These are phyloP conservation scores for Nakazawaea wickerhamii DNA, from an alignment of 805 yeast species.

Conservation along the genomic window DNA sequence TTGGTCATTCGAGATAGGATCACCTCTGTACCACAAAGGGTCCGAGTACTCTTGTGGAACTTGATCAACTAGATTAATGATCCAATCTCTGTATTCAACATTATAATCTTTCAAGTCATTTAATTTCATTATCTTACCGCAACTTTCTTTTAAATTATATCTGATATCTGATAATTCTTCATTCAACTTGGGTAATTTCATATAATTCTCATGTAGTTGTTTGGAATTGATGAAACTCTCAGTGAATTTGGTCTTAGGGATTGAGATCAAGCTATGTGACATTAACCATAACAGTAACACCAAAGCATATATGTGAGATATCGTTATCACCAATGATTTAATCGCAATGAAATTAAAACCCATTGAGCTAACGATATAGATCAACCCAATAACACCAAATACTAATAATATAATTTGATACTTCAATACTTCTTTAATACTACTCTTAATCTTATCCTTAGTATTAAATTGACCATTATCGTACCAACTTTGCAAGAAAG, in stretches of 20 bases:
- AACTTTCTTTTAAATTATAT: constrained; percentile 56
- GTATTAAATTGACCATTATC: constrained; percentile 61
- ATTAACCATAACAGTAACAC: constrained; percentile 74
- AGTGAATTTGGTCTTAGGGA: constrained; percentile 43
- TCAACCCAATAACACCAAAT: constrained; percentile 45
- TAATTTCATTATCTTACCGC: constrained; percentile 51
- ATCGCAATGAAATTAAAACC: constrained; percentile 44
- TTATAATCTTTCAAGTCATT: constrained; percentile 40
- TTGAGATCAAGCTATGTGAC: constrained; percentile 72
- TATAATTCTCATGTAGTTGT: constrained; percentile 27
- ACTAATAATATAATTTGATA: constrained; percentile 56
- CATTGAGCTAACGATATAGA: constrained; percentile 49
- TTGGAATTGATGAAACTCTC: constrained; percentile 6
- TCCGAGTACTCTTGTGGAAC: constrained; percentile 38
- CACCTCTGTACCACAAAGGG: constrained; percentile 22
- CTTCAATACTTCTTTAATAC: constrained; percentile 49
- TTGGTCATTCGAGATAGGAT: constrained; percentile 23
- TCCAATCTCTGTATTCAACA: constrained; percentile 55
- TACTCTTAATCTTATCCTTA: constrained; percentile 43
- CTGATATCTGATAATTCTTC: constrained; percentile 62
- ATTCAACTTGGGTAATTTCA: constrained; percentile 49
- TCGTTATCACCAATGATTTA: constrained; percentile 64
- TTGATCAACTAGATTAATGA: constrained; percentile 45
- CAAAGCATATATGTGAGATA: constrained; percentile 73
- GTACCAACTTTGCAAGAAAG: constrained; percentile 67